Base-by-base conservation (phyloP, 306 rosid species). In the Dryas drummondii region DNA sequence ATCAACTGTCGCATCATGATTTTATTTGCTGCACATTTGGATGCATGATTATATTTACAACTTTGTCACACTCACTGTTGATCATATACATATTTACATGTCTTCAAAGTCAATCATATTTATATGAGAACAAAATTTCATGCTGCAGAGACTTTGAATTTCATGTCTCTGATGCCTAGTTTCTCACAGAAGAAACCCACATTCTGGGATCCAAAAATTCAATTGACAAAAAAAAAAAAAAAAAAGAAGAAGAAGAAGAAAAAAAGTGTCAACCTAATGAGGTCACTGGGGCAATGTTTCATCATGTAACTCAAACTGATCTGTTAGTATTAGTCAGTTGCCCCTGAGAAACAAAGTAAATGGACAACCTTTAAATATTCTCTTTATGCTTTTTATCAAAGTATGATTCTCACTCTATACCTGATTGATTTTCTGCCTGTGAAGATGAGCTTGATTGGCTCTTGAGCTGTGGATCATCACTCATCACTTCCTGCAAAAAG, bases 401-500 rank as follows among this genome's bases (percentile, higher is more conserved):
- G 53, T 15, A 2, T 56, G 51, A 62, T 65, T 71, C 51, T 78
- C 68, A 64, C 7, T 16, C 12, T 53, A 5, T 56, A 76, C 84
- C 86, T 71, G 72, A 57, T 40, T 80, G 52, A 48, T 57, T 84
- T 74, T 68, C 84, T 64, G 71, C 15, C 3, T 50, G 66, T 11
- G 87, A 71, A 46, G 84, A 86, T 50, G 83, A 58, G 72, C 81
- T 79, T 4, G 88, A 82, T 15, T 53, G 78, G 81, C 85, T 80
- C 60, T 55, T 51, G 5, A 70, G 22, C 48, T 41, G 89, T 19
- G 84, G 89, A 68, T 87, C 87, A 26, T 87, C 87, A 26, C 85
- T 87, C 77, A 83, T 77, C 74, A 83, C 86, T 13, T 88, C 94
- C 91, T 91, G 84, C 81, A 80, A 53, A 66, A 47, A 47, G 37